Conservation (phyloP, 2,329 filamentous ascomycete species). For the Myriosclerotinia scirpicola region DNA sequence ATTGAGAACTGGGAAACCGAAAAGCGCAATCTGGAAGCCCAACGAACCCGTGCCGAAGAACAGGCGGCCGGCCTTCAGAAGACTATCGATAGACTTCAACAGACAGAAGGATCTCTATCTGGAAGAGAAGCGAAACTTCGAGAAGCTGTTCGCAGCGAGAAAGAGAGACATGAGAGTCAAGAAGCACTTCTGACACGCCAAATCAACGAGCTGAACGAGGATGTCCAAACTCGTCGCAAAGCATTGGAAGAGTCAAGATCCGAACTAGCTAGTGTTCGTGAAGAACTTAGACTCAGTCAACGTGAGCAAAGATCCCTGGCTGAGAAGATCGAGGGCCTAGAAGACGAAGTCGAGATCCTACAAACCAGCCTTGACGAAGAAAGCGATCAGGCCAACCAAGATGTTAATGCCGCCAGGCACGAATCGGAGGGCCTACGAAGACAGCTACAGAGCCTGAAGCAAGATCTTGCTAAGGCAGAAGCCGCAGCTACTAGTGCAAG, state of each 20-base stretch:
- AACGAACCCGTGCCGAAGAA: constrained; percentile 66
- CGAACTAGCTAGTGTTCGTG: constrained; percentile 64
- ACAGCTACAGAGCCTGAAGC: constrained; percentile 45
- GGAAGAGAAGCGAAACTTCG: constrained; percentile 67
- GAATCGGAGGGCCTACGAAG: constrained; percentile 45
- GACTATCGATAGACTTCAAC: constrained; percentile 68
- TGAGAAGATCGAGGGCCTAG: constrained; percentile 66
- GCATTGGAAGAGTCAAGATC: constrained; percentile 63
- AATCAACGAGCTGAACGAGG: constrained; percentile 70
- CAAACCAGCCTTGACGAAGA: constrained; percentile 59
- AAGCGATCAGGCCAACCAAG: constrained; percentile 56
- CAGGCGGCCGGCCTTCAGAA: constrained; percentile 66
- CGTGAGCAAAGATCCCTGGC: constrained; percentile 61
- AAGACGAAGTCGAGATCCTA: constrained; percentile 75
- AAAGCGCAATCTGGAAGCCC: constrained; percentile 62
- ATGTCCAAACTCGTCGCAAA: constrained; percentile 66
- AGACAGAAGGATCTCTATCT: constrained; percentile 65
- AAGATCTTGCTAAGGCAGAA: constrained; percentile 40
- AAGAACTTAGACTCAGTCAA: constrained; percentile 68
- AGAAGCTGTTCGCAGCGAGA: constrained; percentile 67
- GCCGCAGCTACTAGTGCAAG: constrained; percentile 34
- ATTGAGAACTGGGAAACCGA: constrained; percentile 72
- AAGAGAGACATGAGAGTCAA: constrained; percentile 69
- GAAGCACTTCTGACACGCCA: constrained; percentile 70
- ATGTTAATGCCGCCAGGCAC: constrained; percentile 47